These are phyloP conservation scores for Fusarium sp. DNA, from an alignment of 2,329 filamentous ascomycete species.

Conservation along the genomic window DNA sequence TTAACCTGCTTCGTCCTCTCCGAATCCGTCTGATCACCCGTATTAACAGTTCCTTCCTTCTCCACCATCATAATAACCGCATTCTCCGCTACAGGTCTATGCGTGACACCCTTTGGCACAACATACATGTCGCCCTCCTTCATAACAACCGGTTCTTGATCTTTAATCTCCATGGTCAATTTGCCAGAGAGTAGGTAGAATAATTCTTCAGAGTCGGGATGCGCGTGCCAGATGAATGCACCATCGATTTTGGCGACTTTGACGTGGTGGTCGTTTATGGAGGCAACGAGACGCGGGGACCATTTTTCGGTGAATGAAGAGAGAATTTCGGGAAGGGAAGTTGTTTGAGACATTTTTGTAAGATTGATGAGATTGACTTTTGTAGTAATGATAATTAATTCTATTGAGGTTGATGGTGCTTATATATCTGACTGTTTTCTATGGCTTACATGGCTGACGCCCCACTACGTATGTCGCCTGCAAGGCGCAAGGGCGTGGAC, in stretches of 20 bases:
- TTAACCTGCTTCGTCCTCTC: constrained; percentile 40
- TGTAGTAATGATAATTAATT: too few species aligned
- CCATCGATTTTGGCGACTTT: constrained; percentile 56
- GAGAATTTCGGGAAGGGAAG: constrained; percentile 44
- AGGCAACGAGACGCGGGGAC: constrained; percentile 50
- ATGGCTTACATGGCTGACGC: neutral
- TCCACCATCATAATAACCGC: constrained; percentile 55
- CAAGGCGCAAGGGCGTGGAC: constrained; percentile 26
- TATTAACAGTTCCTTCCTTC: constrained; percentile 49
- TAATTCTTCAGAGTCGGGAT: constrained; percentile 56
- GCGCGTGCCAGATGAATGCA: constrained; percentile 55
- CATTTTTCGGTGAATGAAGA: constrained; percentile 48
- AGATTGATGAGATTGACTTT: fast-evolving
- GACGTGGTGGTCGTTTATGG: constrained; percentile 54
- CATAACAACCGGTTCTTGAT: constrained; percentile 45
- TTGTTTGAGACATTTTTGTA: constrained; percentile 29
- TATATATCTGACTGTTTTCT: neutral
- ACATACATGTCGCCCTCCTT: constrained; percentile 51
- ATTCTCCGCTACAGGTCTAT: constrained; percentile 52
- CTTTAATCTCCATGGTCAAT: constrained; percentile 51
- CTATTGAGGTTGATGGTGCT: neutral
- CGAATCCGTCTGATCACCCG: constrained; percentile 43
- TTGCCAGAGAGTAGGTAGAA: constrained; percentile 55
- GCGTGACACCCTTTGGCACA: constrained; percentile 53
- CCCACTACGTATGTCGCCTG: constrained; percentile 18